Percentiles rank a stretch among this genome's conserved stretches.
Conservation (phyloP, 2,329 filamentous ascomycete genomes). For the Trichoderma koningiopsis region DNA sequence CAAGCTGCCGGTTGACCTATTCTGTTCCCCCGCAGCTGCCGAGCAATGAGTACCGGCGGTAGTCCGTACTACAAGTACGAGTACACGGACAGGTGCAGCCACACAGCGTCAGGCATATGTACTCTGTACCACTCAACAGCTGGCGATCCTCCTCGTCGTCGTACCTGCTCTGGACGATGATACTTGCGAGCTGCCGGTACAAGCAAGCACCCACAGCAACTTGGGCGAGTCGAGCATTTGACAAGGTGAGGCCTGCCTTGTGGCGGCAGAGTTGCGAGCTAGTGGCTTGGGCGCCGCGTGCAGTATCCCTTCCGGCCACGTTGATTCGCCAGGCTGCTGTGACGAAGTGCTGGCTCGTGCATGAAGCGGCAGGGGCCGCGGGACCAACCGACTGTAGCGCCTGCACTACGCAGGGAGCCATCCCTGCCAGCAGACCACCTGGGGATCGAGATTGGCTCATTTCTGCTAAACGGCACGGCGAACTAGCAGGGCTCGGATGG, state of each 20-base stretch:
- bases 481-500: slow-evolving; percentile 11
- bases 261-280: slow-evolving; percentile 26
- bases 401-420: slow-evolving; percentile 35
- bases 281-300: slow-evolving; percentile 19
- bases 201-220: not conserved
- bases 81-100: not conserved
- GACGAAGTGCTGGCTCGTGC: slow-evolving; percentile 49
- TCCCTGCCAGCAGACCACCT: slow-evolving; percentile 34
- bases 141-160: not conserved
- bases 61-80: not conserved
- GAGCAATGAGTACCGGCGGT: not conserved
- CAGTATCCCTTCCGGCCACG: slow-evolving; percentile 26
- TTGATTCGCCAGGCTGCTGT: slow-evolving; percentile 46
- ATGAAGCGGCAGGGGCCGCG: slow-evolving; percentile 48
- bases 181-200: not conserved
- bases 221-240: not conserved
- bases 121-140: not conserved
- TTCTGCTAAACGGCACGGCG: slow-evolving; percentile 32
- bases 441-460: slow-evolving; percentile 46
- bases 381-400: slow-evolving; percentile 50
- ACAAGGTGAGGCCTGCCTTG: slow-evolving; percentile 23
- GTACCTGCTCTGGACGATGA: not conserved
- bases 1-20: not conserved
- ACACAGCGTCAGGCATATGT: not conserved
- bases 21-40: slow-evolving; percentile 10